A percentile compares a stretch with the other conserved stretches of the same genome.
Conservation (phyloP, 192 early-diverging fungal genomes). For the Coemansia sp. region DNA sequence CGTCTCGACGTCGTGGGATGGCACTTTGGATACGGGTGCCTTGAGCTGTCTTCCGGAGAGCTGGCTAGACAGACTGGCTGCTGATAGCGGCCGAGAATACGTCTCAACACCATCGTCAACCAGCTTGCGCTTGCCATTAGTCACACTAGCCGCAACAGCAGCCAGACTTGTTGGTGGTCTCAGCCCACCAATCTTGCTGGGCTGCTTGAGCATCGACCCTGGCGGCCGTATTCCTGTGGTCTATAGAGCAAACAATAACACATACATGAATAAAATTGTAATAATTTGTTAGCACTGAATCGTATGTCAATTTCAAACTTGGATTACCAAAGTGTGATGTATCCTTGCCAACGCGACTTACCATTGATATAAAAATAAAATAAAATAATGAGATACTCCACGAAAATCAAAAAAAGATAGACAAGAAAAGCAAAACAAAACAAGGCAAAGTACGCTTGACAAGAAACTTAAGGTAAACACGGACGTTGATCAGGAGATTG, state of each 20-base stretch:
- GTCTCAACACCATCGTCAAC: constrained; percentile 1
- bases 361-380: background rate
- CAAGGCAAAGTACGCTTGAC: background rate
- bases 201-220: constrained; percentile 39
- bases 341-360: background rate
- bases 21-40: constrained; percentile 14
- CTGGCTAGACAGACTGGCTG: background rate
- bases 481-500: background rate
- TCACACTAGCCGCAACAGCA: background rate
- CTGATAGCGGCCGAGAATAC: background rate
- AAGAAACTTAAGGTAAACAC: constrained; percentile 8
- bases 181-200: constrained; percentile 38
- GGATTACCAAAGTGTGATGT: background rate
- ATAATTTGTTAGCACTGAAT: background rate
- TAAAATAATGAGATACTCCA: background rate
- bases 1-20: constrained; percentile 8
- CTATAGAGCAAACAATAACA: constrained; percentile 7
- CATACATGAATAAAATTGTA: background rate
- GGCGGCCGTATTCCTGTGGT: constrained; percentile 32
- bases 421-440: background rate
- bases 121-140: constrained; percentile 34
- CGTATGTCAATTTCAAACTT: background rate
- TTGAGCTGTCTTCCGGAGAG: constrained; percentile 21
- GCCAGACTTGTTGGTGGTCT: constrained; percentile 5
- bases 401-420: background rate